phyloP scores from a whole-genome alignment of 225 moss, liverwort and hornwort genomes.

The Climacium dendroides region DNA sequence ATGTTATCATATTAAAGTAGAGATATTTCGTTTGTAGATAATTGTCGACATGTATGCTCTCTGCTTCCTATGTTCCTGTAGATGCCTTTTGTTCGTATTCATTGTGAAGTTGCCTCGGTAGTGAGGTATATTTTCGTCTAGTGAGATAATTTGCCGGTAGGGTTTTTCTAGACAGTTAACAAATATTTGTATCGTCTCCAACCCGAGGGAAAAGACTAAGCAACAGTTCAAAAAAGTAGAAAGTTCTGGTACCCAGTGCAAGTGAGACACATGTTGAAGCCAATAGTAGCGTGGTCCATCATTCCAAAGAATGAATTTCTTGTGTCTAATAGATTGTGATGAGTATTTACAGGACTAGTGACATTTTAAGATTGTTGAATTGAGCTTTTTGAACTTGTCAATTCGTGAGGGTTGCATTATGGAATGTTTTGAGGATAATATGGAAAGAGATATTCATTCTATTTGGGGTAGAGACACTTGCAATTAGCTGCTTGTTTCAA shows the following conservation, averaged over 20 bases:
- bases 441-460: neutral
- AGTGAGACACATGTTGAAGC: neutral
- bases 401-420: neutral
- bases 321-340: neutral
- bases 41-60: neutral
- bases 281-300: neutral
- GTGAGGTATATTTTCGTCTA: neutral
- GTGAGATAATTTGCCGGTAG: neutral
- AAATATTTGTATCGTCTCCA: neutral
- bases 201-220: neutral
- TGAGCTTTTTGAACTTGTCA: neutral
- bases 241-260: neutral
- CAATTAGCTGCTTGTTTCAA: neutral
- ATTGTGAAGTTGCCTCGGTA: neutral
- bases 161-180: neutral
- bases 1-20: neutral
- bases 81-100: neutral
- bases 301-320: neutral
- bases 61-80: neutral
- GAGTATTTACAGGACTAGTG: neutral
- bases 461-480: neutral
- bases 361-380: neutral
- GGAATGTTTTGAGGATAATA: neutral
- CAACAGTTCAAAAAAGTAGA: neutral
- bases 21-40: neutral